Evolutionary conservation across 331 rosid genomes (phyloP), one percentile per base, ranked within the genome.

Genomic region (Telfairia occidentalis): DNA sequence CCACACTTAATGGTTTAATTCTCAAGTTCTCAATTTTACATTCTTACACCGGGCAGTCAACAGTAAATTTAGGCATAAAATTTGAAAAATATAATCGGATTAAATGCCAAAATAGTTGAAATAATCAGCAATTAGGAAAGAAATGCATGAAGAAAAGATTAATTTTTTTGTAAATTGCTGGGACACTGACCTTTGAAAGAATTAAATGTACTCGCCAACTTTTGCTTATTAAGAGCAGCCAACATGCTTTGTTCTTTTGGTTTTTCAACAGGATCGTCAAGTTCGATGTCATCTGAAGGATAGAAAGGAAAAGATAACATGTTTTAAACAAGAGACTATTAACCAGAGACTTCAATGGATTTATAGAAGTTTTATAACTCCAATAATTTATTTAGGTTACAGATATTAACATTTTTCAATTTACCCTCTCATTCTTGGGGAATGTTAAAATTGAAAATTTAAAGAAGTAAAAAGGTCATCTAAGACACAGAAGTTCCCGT

Each of bases 221-320:
- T 94, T 79, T 88, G 89, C 83, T 87, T 94, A 77, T 88, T 89
- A 13, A 89, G 85, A 79, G 88, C 83, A 74, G 83, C 84, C 67
- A 91, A 78, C 84, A 91, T 81, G 70, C 79, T 90, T 78, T 86
- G 92, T 69, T 87, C 92, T 82, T 90, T 89, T 9, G 84, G 90
- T 67, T 81, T 88, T 77, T 88, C 96, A 72, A 65, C 83, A 35
- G 76, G 80, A 69, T 82, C 84, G 2, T 87, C 97, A 30, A 89
- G 78, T 76, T 87, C 92, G 0, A 88, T 91, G 83, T 94, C 96
- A 86, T 91, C 97, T 89, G 55, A 7, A 79, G 34, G 54, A 69
- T 74, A 71, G n/a, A 55, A 45, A 69, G 69, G 34, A 76, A 4
- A 60, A 61, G 24, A 21, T 64, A 26, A 60, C 13, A 13, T 26